phyloP scores from a whole-genome alignment of 2,329 filamentous ascomycete species.

The Dryadomyces quercivorus region DNA sequence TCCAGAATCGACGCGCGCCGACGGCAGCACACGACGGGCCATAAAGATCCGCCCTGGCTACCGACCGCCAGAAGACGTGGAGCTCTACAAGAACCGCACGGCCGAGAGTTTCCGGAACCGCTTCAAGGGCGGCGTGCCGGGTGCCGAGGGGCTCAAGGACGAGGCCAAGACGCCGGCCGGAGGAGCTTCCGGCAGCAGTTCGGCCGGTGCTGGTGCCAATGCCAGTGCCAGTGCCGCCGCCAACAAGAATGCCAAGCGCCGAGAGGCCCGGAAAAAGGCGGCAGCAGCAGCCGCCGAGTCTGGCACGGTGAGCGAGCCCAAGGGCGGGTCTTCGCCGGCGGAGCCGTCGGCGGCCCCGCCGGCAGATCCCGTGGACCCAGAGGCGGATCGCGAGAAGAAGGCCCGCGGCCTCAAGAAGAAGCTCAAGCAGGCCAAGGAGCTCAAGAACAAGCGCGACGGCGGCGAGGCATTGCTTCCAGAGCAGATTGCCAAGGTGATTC shows the following conservation, averaged over 20 bases:
- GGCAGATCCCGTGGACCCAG: slow-evolving; percentile 26
- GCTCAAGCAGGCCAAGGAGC: slow-evolving; percentile 79
- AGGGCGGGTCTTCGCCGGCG: neutral
- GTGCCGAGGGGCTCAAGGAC: slow-evolving; percentile 49
- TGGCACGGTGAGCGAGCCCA: neutral
- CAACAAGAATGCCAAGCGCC: slow-evolving; percentile 78
- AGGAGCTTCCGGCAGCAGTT: neutral
- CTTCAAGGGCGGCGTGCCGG: slow-evolving; percentile 58
- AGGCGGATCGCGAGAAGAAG: slow-evolving; percentile 82
- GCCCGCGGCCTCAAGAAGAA: slow-evolving; percentile 89
- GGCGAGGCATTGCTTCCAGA: slow-evolving; percentile 78
- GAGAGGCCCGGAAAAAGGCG: slow-evolving; percentile 45
- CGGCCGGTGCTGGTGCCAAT: slow-evolving; percentile 26
- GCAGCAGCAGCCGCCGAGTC: slow-evolving; percentile 10
- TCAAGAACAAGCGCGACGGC: slow-evolving; percentile 81
- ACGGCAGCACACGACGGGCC: slow-evolving; percentile 85
- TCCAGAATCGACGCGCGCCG: slow-evolving; percentile 71
- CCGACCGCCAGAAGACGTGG: slow-evolving; percentile 85
- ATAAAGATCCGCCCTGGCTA: slow-evolving; percentile 93
- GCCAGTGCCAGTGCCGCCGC: slow-evolving; percentile 38
- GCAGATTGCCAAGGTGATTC: slow-evolving; percentile 95
- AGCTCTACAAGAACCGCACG: slow-evolving; percentile 87
- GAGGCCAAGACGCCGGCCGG: slow-evolving; percentile 26
- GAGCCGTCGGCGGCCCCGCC: slow-evolving; percentile 27
- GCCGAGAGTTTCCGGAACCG: slow-evolving; percentile 76